These are phyloP conservation scores for Fusarium penzigii DNA, from an alignment of 2,329 filamentous ascomycete genomes.

Conservation along the genomic window DNA sequence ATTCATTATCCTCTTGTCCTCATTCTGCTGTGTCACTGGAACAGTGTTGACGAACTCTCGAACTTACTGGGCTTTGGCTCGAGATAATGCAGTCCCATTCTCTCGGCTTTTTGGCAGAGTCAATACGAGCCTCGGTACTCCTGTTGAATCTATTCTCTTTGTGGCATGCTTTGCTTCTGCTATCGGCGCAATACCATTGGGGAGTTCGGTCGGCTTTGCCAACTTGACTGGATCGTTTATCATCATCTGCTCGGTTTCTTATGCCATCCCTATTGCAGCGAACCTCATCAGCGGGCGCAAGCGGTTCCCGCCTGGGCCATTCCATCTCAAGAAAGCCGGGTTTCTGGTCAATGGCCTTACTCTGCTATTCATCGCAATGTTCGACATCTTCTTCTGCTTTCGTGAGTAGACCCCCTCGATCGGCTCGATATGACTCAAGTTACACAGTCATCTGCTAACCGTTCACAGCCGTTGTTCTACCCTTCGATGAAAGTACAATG, in stretches of 20 bases:
- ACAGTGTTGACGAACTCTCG: slow-evolving; percentile 28
- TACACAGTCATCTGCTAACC: no score
- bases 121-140: slow-evolving; percentile 18
- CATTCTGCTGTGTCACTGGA: slow-evolving; percentile 24
- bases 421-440: no score
- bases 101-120: slow-evolving; percentile 20
- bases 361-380: slow-evolving; percentile 17
- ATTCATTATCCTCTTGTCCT: slow-evolving; percentile 27
- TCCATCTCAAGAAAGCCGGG: slow-evolving; percentile 15
- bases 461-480: no score
- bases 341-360: slow-evolving; percentile 19
- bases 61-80: slow-evolving; percentile 25
- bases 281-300: slow-evolving; percentile 20
- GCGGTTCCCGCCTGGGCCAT: slow-evolving; percentile 17
- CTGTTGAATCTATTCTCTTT: slow-evolving; percentile 24
- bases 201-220: slow-evolving; percentile 26
- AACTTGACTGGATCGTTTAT: slow-evolving; percentile 30
- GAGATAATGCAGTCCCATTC: slow-evolving; percentile 27
- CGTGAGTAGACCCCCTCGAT: no score
- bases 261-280: slow-evolving; percentile 22
- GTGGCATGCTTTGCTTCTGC: slow-evolving; percentile 25
- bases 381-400: slow-evolving; percentile 30
- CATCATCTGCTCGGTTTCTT: slow-evolving; percentile 29
- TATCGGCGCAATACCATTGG: slow-evolving; percentile 26
- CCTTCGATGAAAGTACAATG: no score